These are phyloP conservation scores for Melaleuca alternifolia DNA, from an alignment of 345 rosid species.

Conservation along the genomic window DNA sequence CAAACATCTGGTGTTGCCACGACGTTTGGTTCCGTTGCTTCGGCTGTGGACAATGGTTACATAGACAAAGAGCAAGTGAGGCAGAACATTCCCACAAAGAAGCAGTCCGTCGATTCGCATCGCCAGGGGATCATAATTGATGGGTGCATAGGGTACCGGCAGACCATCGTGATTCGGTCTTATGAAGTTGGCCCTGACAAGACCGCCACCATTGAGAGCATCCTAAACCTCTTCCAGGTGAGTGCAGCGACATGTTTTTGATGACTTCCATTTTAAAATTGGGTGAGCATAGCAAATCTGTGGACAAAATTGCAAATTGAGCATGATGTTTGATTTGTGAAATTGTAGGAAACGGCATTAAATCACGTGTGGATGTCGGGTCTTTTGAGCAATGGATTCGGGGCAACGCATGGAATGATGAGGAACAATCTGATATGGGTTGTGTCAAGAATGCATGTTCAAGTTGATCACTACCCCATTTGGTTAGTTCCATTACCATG, in stretches of 20 bases:
- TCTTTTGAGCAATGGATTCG: conserved; percentile 61
- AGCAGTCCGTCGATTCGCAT: conserved; percentile 44
- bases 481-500: conserved; percentile 22
- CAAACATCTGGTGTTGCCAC: conserved; percentile 14
- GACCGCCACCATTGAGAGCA: conserved; percentile 49
- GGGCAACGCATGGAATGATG: conserved; percentile 64
- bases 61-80: conserved; percentile 17
- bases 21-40: conserved; percentile 1
- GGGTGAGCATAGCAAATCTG: background rate
- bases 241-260: background rate
- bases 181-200: conserved; percentile 66
- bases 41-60: conserved; percentile 10
- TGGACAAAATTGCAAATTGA: background rate
- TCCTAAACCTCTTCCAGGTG: conserved; percentile 61
- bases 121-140: conserved; percentile 51
- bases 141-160: conserved; percentile 44
- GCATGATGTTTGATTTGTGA: background rate
- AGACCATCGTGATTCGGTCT: conserved; percentile 50
- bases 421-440: conserved; percentile 70
- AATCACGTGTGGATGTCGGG: conserved; percentile 84
- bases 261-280: background rate
- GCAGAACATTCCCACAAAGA: conserved; percentile 48
- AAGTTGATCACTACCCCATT: conserved; percentile 49
- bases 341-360: conserved; percentile 49
- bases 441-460: conserved; percentile 55